Conservation (phyloP, 2,329 filamentous ascomycete species). For the Scedosporium aurantiacum region DNA sequence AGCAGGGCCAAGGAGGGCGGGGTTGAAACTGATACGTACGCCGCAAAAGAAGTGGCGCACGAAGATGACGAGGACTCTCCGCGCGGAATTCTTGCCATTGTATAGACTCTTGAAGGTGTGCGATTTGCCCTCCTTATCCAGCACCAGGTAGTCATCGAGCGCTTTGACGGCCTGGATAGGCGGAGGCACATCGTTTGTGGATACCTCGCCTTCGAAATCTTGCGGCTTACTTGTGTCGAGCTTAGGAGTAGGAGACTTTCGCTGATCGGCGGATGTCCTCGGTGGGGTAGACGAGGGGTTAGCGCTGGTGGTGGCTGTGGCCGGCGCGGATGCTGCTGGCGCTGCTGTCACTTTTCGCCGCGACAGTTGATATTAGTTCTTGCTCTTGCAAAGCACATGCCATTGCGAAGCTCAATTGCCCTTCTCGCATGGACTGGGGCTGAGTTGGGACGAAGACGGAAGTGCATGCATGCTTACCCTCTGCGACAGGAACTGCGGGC, state of each 20-base stretch:
- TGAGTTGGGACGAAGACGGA: neutral
- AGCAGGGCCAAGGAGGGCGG: neutral
- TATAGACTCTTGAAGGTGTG: slow-evolving; percentile 54
- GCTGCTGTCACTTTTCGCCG: neutral
- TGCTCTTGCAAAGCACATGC: neutral
- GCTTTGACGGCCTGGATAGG: slow-evolving; percentile 34
- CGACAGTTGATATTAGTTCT: neutral
- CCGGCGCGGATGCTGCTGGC: neutral
- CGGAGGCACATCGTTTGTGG: slow-evolving; percentile 45
- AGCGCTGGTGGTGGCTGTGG: neutral
- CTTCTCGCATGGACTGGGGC: neutral
- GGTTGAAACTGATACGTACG: slow-evolving; percentile 37
- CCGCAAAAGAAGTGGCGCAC: slow-evolving; percentile 74
- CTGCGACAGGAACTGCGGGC: neutral
- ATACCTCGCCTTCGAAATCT: slow-evolving; percentile 18
- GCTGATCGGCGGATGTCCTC: neutral
- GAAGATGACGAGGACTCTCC: slow-evolving; percentile 59
- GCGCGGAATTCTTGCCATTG: slow-evolving; percentile 38
- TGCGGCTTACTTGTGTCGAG: neutral
- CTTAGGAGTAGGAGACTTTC: neutral
- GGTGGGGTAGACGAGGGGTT: neutral
- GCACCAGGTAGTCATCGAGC: slow-evolving; percentile 45
- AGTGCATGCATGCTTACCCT: neutral
- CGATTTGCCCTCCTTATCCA: slow-evolving; percentile 49
- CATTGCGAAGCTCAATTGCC: neutral